Base-by-base conservation (phyloP, 495 filamentous ascomycete genomes). In the Penicillium arizonense region DNA sequence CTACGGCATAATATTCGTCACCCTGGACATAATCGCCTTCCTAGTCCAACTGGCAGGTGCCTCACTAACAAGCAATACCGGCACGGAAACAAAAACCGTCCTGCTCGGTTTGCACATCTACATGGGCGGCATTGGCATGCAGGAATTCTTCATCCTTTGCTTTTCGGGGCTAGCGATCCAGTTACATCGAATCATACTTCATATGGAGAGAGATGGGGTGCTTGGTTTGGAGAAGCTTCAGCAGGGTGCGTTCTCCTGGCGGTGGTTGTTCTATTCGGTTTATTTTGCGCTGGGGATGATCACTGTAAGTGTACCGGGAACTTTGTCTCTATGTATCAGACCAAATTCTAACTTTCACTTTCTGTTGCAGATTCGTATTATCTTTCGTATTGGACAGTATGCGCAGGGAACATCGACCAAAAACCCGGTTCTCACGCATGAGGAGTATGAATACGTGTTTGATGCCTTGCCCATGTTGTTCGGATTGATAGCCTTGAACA, bases 1-100 rank as follows among this genome's bases (percentile, higher is more conserved):
- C 20, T 59, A 52, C 20, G 50, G 57, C 9, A 70, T 74, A 23
- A 71, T 82, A 52, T 90, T 88, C 52, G 84, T 88, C 30, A 72
- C 70, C 46, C 70, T 84, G n/a, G 85, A 88, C 57, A 73, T 87
- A 18, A 10, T 83, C 23, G 71, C 80, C 12, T 88, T 88, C 63
- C n/a, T 87, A 28, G 64, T 87, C n/a, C 85, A 89, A 68, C 64
- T 62, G 10, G 64, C 59, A 0, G 85, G 85, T 4, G 83, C 77
- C 1, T 52, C 47, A 4, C 76, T 60, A 10, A 39, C 44, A 8
- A 10, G 14, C 16, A 55, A 56, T 0, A 57, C 57, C 10, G 58
- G 68, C 8, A 35, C 62, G 0, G 13, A 52, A 9, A 21, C 41
- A 0, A 52, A 33, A 21, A 56, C 46, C n/a, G 53, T 70, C 10